phyloP scores from a whole-genome alignment of 1,284 basidiomycete genomes.

The Cutaneotrichosporon daszewskae region DNA sequence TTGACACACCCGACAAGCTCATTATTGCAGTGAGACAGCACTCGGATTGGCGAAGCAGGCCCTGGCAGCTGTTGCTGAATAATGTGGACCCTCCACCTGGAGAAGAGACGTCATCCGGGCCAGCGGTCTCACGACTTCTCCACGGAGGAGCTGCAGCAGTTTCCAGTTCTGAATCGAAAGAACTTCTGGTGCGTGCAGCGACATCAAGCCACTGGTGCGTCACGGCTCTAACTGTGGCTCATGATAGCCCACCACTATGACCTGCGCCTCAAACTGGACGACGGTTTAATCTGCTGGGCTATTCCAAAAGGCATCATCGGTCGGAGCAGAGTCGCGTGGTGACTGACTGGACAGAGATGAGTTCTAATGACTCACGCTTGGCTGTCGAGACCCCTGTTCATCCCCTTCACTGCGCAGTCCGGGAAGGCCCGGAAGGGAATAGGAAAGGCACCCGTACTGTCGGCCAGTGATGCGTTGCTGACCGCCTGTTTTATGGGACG shows the following conservation, averaged over 20 bases:
- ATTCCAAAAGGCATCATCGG: constrained; percentile 37
- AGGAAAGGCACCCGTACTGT: constrained; percentile 20
- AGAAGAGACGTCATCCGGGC: no score
- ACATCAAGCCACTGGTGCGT: constrained; percentile 35
- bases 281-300: constrained; percentile 33
- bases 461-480: not conserved
- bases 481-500: constrained; percentile 35
- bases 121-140: constrained; percentile 12
- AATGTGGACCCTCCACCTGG: not conserved
- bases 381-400: constrained; percentile 38
- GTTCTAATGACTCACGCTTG: constrained; percentile 10
- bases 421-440: constrained; percentile 76
- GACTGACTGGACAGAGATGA: not conserved
- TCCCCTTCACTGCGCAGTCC: constrained; percentile 56
- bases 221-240: not conserved
- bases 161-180: constrained; percentile 27
- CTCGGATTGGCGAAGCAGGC: no score
- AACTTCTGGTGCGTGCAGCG: constrained; percentile 43
- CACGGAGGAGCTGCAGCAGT: constrained; percentile 21
- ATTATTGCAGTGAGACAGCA: no score
- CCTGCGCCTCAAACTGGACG: constrained; percentile 34
- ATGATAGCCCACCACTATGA: constrained; percentile 38
- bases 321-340: constrained; percentile 1
- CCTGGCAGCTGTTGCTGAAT: no score
- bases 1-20: no score